phyloP scores from a whole-genome alignment of 75 land plant species.

The Sequoia sempervirens region DNA sequence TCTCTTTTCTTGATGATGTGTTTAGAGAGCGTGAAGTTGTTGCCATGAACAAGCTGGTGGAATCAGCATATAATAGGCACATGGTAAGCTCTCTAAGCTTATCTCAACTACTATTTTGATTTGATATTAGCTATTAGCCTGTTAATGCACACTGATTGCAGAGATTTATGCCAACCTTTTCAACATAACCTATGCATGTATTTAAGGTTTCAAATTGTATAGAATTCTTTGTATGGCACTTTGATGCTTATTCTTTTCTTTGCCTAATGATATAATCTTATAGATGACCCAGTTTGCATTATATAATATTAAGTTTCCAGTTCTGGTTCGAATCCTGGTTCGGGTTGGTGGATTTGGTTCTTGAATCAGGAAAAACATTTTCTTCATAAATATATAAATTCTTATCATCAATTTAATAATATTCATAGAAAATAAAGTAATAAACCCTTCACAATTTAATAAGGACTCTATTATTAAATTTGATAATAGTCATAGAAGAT shows the following conservation, averaged over 20 bases:
- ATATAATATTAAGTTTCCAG: too few relatives aligned
- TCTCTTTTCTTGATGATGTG: background rate
- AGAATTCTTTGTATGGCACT: background rate
- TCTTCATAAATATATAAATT: too few relatives aligned
- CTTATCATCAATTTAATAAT: too few relatives aligned
- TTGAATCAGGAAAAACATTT: too few relatives aligned
- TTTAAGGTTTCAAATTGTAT: background rate
- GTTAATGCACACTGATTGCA: background rate
- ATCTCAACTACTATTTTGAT: background rate
- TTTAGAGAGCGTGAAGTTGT: conserved; percentile 63
- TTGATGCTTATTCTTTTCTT: background rate
- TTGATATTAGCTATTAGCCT: background rate
- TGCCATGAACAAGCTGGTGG: conserved; percentile 69
- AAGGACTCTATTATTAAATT: too few relatives aligned
- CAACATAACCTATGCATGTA: background rate
- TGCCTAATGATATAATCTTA: background rate
- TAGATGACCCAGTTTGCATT: too few relatives aligned
- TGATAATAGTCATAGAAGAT: too few relatives aligned
- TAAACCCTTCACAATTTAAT: too few relatives aligned
- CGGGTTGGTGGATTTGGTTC: too few relatives aligned
- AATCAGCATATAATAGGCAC: conserved; percentile 62
- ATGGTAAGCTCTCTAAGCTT: conserved; percentile 39
- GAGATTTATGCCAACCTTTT: background rate
- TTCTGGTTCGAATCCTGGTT: too few relatives aligned
- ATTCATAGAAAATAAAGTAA: too few relatives aligned